Evolutionary conservation across 2,329 filamentous ascomycete genomes (phyloP).

Genomic region (Clathrospora elynae): DNA sequence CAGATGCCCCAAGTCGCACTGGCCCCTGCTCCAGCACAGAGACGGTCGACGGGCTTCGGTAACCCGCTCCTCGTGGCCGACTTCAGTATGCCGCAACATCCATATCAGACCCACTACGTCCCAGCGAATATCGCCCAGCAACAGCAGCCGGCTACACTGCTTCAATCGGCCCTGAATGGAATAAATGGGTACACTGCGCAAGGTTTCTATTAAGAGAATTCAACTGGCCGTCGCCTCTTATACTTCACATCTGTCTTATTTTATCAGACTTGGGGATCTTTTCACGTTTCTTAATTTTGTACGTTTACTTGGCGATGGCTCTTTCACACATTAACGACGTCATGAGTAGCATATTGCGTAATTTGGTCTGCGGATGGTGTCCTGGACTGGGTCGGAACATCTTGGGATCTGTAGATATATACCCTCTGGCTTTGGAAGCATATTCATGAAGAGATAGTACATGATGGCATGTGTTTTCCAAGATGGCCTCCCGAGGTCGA

Average conservation of each 20-base stretch:
- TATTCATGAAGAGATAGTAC: too few relatives aligned
- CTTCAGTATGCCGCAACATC: conserved; percentile 77
- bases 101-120: conserved; percentile 80
- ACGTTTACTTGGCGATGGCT: background rate
- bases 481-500: too few relatives aligned
- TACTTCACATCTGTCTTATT: background rate
- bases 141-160: conserved; percentile 27
- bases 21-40: conserved; percentile 23
- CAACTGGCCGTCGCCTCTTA: background rate
- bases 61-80: conserved; percentile 77
- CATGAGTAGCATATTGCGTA: conserved; percentile 8
- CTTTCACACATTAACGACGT: conserved; percentile 12
- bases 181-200: conserved; percentile 30
- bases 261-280: background rate
- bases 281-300: background rate
- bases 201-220: conserved; percentile 23
- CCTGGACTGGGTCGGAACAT: background rate
- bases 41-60: conserved; percentile 58
- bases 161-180: conserved; percentile 26
- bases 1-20: conserved; percentile 25
- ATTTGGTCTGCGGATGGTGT: background rate
- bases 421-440: too few relatives aligned
- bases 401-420: too few relatives aligned
- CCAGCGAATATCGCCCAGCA: conserved; percentile 63
- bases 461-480: too few relatives aligned